These are phyloP conservation scores for Saccharomycopsis guyanensis DNA, from an alignment of 805 yeast species.

Conservation along the genomic window DNA sequence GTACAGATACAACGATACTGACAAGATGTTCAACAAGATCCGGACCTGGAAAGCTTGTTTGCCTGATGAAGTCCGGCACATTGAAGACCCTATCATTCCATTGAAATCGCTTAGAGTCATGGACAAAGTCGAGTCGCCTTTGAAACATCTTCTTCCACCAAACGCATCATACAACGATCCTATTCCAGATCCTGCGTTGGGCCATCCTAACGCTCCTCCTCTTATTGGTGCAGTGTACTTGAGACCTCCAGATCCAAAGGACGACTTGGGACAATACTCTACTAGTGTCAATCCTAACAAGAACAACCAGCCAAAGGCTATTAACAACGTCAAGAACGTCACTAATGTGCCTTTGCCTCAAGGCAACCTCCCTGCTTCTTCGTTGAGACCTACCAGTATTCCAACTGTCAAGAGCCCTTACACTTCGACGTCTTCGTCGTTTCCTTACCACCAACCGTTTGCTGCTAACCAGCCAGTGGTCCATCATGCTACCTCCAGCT, in stretches of 20 bases:
- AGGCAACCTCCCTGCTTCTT: not conserved
- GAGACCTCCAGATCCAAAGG: constrained; percentile 66
- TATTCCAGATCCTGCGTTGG: constrained; percentile 75
- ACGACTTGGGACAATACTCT: constrained; percentile 54
- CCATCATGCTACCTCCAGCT: constrained; percentile 14
- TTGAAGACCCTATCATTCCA: constrained; percentile 73
- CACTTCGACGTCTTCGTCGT: not conserved
- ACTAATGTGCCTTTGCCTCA: constrained; percentile 18
- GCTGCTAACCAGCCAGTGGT: constrained; percentile 1
- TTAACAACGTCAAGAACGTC: constrained; percentile 19
- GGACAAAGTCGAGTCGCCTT: constrained; percentile 76
- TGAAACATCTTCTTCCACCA: constrained; percentile 67
- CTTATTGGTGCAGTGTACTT: constrained; percentile 83
- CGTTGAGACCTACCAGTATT: not conserved
- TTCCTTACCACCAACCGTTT: not conserved
- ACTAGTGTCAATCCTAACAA: constrained; percentile 15
- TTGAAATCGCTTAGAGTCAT: constrained; percentile 60
- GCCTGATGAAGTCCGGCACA: constrained; percentile 89
- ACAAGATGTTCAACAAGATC: constrained; percentile 85
- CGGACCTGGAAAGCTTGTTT: constrained; percentile 98
- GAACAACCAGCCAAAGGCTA: constrained; percentile 18
- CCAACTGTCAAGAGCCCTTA: constrained; percentile 1
- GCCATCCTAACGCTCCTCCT: constrained; percentile 89
- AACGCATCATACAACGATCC: constrained; percentile 68
- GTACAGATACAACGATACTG: constrained; percentile 85